Percentiles rank a stretch among this genome's conserved stretches.
Evolutionary conservation across 2,329 filamentous ascomycete species (phyloP).

Genomic region (Paecilomyces variotii): DNA sequence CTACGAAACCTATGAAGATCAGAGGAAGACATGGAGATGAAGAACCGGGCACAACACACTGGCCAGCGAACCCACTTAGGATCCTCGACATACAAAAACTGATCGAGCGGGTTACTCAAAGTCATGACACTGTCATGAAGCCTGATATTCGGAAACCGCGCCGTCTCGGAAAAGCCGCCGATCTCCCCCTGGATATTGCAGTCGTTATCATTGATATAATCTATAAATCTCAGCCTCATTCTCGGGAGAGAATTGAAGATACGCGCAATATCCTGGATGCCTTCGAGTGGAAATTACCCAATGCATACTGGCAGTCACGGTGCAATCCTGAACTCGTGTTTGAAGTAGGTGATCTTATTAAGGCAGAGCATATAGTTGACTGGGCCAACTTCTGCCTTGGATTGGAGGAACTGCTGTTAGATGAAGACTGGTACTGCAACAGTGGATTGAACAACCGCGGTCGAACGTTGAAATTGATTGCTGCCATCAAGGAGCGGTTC

Average conservation of each 20-base stretch:
- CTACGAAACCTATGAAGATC: background rate
- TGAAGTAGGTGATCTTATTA: background rate
- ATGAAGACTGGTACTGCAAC: slow-evolving; percentile 4
- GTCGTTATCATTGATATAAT: background rate
- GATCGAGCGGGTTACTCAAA: background rate
- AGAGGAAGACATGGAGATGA: background rate
- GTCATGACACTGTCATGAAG: background rate
- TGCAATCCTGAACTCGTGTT: slow-evolving; percentile 1
- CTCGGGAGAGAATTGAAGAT: background rate
- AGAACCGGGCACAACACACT: background rate
- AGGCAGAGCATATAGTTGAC: background rate
- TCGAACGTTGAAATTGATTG: background rate
- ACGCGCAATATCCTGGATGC: background rate
- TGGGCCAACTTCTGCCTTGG: slow-evolving; percentile 4
- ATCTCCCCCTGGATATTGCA: background rate
- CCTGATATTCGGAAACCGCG: background rate
- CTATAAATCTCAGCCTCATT: background rate
- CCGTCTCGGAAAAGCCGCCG: background rate
- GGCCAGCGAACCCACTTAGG: background rate
- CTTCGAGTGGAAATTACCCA: background rate
- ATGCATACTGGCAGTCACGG: slow-evolving; percentile 1
- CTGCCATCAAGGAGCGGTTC: background rate
- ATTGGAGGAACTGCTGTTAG: slow-evolving; percentile 4
- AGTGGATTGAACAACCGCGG: slow-evolving; percentile 3
- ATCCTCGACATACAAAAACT: background rate